Evolutionary conservation across 495 filamentous ascomycete genomes (phyloP).

Genomic region (Trichocladium uniseriatum): DNA sequence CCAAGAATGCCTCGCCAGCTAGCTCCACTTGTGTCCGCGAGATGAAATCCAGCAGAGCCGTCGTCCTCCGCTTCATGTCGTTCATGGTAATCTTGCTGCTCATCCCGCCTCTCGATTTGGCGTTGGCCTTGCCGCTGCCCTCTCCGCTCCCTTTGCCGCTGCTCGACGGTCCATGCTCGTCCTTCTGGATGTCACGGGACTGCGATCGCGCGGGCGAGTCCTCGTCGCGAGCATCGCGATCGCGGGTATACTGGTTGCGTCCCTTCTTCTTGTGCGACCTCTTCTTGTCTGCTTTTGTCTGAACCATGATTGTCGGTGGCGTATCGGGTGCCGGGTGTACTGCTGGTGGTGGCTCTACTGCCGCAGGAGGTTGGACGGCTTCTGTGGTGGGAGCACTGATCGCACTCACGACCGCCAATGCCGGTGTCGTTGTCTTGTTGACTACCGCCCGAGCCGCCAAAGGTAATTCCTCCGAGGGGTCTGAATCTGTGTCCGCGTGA

Average conservation of each 20-base stretch:
- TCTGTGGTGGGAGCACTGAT: constrained; percentile 21
- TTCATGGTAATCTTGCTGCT: constrained; percentile 70
- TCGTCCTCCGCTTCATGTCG: constrained; percentile 82
- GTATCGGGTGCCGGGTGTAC: constrained; percentile 44
- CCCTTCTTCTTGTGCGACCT: constrained; percentile 60
- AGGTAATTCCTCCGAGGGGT: constrained; percentile 50
- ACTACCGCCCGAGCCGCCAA: constrained; percentile 34
- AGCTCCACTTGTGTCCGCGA: constrained; percentile 84
- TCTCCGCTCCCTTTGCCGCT: constrained; percentile 12
- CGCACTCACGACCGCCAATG: constrained; percentile 13
- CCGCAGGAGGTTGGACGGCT: constrained; percentile 14
- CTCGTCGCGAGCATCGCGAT: constrained; percentile 56
- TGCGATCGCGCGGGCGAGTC: constrained; percentile 58
- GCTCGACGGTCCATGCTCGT: constrained; percentile 21
- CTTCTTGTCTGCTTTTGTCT: constrained; percentile 27
- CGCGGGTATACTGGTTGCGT: constrained; percentile 79
- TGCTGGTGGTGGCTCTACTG: constrained; percentile 15
- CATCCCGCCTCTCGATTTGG: constrained; percentile 34
- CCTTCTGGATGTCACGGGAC: constrained; percentile 50
- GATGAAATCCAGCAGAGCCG: constrained; percentile 81
- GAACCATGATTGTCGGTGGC: constrained; percentile 35
- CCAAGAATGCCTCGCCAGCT: constrained; percentile 43
- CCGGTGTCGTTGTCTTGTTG: constrained; percentile 23
- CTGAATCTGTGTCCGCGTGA: constrained; percentile 42
- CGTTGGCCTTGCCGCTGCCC: constrained; percentile 19